Base-by-base conservation (phyloP, 208 protist species). In the Acanthamoeba quina region DNA sequence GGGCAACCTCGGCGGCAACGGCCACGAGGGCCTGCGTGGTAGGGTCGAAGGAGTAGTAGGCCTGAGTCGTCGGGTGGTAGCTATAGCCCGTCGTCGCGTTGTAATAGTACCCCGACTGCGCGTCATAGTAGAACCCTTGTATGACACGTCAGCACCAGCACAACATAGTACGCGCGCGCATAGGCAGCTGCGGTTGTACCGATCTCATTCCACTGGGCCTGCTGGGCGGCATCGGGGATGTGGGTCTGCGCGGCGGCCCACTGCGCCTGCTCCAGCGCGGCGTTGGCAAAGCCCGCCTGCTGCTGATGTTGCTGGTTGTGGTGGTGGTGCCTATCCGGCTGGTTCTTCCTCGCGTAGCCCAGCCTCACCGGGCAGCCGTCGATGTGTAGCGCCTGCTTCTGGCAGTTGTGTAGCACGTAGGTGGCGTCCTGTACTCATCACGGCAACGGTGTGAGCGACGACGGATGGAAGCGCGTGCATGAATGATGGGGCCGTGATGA, bases 41-140 rank as follows among this genome's bases (percentile, higher is more conserved):
- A 5, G 82, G 52, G 41, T 89, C 82, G 56, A 89, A 68, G 17
- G 21, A 92, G 86, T 92, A 92, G 86, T 76, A 92, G 86, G 44
- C 21, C 86, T 89, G 82, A 0, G 86, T 92, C 24, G 60, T 56
- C 21, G 62, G 34, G 34, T 92, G 41, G 29, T 92, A 92, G 52
- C 52, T 44, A 19, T 92, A 92, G 58, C 86, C 86, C 26, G 86
- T 80, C 44, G 56, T 68, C 44, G 66, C 54, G 29, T 76, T 78
- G 47, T 92, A 92, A 26, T 80, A 92, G 34, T 92, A 92, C 21
- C 72, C 72, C 44, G 72, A 80, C 44, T 80, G 72, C 44, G 72
- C 72, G 44, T 80, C 72, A 37, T 80, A 80, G 21, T 52, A 52
- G 72, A 80, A 80, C 15, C 72, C 72, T 80, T 0, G 17, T 10